Conservation (phyloP, 352 stramenopile species). For the Aphanomyces stellatus region DNA sequence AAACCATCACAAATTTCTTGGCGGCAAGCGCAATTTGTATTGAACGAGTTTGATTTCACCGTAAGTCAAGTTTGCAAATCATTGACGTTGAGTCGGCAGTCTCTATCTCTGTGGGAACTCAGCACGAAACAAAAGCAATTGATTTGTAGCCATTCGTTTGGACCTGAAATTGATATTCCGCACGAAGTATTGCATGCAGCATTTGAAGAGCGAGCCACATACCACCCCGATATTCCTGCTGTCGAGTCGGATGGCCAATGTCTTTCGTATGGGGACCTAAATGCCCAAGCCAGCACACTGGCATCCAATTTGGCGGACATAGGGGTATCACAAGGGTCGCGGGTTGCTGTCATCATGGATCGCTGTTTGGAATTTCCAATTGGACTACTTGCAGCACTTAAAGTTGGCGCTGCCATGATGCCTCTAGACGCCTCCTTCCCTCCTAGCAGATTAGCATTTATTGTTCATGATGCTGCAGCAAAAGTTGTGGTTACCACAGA, state of each 20-base stretch:
- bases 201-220: conserved; percentile 8
- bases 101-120: not conserved
- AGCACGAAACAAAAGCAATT: not conserved
- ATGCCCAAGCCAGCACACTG: conserved; percentile 24
- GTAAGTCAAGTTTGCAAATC: not conserved
- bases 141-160: not conserved
- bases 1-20: not conserved
- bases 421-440: conserved; percentile 50
- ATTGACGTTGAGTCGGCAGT: not conserved
- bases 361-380: conserved; percentile 88
- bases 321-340: conserved; percentile 30
- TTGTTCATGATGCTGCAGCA: conserved; percentile 32
- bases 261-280: conserved; percentile 27
- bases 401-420: conserved; percentile 88
- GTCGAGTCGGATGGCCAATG: conserved; percentile 18
- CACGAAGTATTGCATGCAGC: not conserved
- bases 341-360: conserved; percentile 58
- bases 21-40: not conserved
- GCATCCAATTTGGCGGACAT: conserved; percentile 22
- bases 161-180: not conserved
- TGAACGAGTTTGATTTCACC: not conserved
- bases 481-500: conserved; percentile 7
- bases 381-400: conserved; percentile 84
- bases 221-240: conserved; percentile 20
- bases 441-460: conserved; percentile 39